Evolutionary conservation across 202 grass and related monocot species (phyloP).

Genomic region (Carex arenaria): DNA sequence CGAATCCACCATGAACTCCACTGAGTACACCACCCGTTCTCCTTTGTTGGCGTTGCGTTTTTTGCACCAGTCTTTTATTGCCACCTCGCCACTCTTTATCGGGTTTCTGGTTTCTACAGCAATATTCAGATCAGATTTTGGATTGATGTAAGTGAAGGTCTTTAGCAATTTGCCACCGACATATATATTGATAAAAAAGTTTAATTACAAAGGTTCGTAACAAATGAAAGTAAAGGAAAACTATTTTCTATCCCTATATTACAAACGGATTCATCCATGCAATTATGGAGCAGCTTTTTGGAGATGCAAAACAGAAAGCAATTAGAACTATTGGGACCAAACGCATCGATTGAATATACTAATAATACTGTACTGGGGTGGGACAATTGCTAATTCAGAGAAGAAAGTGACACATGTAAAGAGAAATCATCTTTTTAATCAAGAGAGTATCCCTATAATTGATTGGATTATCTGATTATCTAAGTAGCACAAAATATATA

Average conservation of each 20-base stretch:
- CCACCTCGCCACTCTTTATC: conserved; percentile 40
- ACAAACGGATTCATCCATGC: background rate
- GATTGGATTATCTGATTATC: background rate
- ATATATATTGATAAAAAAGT: too few relatives aligned
- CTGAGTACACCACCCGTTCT: conserved; percentile 80
- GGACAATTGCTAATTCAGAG: background rate
- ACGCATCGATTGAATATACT: conserved; percentile 4
- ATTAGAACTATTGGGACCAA: background rate
- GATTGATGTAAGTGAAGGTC: conserved; percentile 4
- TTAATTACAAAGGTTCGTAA: too few relatives aligned
- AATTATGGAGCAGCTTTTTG: conserved; percentile 13
- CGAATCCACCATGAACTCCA: conserved; percentile 68
- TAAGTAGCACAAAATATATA: background rate
- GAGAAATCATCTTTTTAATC: background rate
- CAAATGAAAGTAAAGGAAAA: too few relatives aligned
- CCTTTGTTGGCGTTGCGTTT: conserved; percentile 60
- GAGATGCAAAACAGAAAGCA: background rate
- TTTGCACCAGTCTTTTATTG: conserved; percentile 79
- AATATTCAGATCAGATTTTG: conserved; percentile 16
- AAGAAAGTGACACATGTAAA: background rate
- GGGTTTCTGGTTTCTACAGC: conserved; percentile 54
- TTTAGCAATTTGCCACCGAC: background rate
- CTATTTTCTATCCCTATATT: too few relatives aligned
- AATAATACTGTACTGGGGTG: background rate
- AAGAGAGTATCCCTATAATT: background rate